These are phyloP conservation scores for Penicillium hordei DNA, from an alignment of 2,329 filamentous ascomycete genomes.

Conservation along the genomic window DNA sequence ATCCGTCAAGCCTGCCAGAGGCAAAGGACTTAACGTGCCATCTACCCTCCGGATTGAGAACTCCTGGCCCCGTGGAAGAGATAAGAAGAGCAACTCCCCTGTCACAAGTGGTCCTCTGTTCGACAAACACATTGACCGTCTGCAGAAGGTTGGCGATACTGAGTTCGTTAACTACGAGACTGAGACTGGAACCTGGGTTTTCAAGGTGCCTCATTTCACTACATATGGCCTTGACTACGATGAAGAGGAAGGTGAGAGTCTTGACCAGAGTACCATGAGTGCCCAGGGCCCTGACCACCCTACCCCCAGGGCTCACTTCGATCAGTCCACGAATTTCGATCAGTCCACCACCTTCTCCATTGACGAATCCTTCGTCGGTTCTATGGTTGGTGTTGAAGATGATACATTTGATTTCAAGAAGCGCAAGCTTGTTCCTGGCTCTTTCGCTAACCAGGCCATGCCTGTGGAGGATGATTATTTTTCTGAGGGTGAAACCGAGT, in stretches of 20 bases:
- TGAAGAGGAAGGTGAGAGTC: slow-evolving; percentile 56
- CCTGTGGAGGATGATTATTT: slow-evolving; percentile 54
- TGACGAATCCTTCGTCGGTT: slow-evolving; percentile 44
- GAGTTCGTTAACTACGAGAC: slow-evolving; percentile 77
- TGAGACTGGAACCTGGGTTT: slow-evolving; percentile 82
- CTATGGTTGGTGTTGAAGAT: slow-evolving; percentile 47
- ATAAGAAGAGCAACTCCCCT: slow-evolving; percentile 55
- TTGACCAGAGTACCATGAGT: slow-evolving; percentile 53
- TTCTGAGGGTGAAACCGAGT: slow-evolving; percentile 52
- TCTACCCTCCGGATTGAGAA: slow-evolving; percentile 86
- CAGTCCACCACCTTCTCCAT: slow-evolving; percentile 41
- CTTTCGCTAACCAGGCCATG: slow-evolving; percentile 67
- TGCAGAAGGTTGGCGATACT: slow-evolving; percentile 77
- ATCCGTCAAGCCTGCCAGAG: slow-evolving; percentile 75
- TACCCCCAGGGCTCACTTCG: slow-evolving; percentile 42
- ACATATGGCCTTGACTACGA: slow-evolving; percentile 89
- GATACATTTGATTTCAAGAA: slow-evolving; percentile 61
- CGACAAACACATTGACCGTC: slow-evolving; percentile 75
- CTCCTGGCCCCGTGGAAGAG: slow-evolving; percentile 78
- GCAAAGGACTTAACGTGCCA: slow-evolving; percentile 88
- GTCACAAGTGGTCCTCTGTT: slow-evolving; percentile 66
- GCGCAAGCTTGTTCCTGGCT: slow-evolving; percentile 66
- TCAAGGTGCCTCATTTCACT: slow-evolving; percentile 93
- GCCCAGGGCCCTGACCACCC: slow-evolving; percentile 50
- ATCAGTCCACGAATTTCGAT: slow-evolving; percentile 38